Evolutionary conservation across 495 filamentous ascomycete species (phyloP).

Genomic region (Annulohypoxylon stygium): DNA sequence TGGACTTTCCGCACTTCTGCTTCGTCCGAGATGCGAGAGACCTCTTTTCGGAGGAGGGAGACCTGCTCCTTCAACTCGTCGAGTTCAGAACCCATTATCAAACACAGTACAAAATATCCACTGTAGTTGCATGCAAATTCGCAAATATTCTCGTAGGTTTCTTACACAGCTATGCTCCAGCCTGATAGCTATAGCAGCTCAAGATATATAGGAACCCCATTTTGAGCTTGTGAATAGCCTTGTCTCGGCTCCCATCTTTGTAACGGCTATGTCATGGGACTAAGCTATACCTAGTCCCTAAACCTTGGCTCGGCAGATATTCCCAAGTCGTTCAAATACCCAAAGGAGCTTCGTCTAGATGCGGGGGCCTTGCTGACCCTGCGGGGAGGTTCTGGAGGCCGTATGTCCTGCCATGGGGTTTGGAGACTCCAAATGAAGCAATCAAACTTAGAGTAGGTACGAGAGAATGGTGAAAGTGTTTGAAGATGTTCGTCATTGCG

Average conservation of each 20-base stretch:
- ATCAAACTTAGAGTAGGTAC: conserved; percentile 18
- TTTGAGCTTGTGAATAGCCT: conserved; percentile 18
- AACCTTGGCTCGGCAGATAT: conserved; percentile 45
- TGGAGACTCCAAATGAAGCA: conserved; percentile 27
- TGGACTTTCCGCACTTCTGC: conserved; percentile 66
- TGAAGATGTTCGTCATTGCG: background rate
- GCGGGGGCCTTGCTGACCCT: conserved; percentile 34
- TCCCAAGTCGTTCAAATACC: conserved; percentile 29
- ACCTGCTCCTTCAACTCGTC: conserved; percentile 49
- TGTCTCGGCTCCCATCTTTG: conserved; percentile 30
- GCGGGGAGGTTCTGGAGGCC: conserved; percentile 23
- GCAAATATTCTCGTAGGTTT: background rate
- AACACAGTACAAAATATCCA: background rate
- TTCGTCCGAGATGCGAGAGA: conserved; percentile 55
- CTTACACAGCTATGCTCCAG: background rate
- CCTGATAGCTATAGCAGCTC: conserved; percentile 12
- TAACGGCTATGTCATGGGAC: conserved; percentile 40
- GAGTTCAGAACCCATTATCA: conserved; percentile 41
- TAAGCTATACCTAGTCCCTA: conserved; percentile 25
- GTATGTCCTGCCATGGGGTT: conserved; percentile 1
- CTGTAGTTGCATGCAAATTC: background rate
- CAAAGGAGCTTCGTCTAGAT: conserved; percentile 32
- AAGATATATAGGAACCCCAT: conserved; percentile 21
- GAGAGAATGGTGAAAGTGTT: background rate
- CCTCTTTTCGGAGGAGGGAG: conserved; percentile 44